Conservation (phyloP, 2,329 filamentous ascomycete species). For the Epichloe coenophiala region DNA sequence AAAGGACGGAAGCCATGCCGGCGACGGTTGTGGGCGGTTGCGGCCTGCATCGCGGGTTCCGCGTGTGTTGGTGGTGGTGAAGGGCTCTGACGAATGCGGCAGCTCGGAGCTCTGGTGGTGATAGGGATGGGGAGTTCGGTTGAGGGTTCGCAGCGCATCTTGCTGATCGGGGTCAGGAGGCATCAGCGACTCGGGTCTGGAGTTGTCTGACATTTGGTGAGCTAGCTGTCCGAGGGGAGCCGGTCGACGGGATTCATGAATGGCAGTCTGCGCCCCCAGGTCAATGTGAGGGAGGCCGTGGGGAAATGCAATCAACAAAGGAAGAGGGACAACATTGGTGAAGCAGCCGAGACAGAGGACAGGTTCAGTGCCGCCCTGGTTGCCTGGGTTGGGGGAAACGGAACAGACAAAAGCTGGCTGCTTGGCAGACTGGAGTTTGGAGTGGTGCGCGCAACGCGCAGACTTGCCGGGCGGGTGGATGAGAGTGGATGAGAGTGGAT, state of each 20-base stretch:
- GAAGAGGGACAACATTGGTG: neutral
- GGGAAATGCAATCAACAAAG: neutral
- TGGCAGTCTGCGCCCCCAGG: neutral
- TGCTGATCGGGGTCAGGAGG: slow-evolving; percentile 22
- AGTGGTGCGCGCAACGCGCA: neutral
- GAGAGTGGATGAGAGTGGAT: no score
- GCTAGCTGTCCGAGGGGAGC: slow-evolving; percentile 6
- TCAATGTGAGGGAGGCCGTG: neutral
- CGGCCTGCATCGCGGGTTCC: slow-evolving; percentile 6
- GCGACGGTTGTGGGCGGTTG: slow-evolving; percentile 12
- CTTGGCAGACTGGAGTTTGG: neutral
- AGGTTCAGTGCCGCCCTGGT: neutral
- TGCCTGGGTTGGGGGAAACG: neutral
- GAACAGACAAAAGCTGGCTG: neutral
- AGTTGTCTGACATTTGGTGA: slow-evolving; percentile 30
- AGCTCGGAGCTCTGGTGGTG: slow-evolving; percentile 45
- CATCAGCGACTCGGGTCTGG: slow-evolving; percentile 18
- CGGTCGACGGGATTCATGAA: slow-evolving; percentile 1
- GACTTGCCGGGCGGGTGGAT: no score
- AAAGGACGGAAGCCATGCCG: slow-evolving; percentile 17
- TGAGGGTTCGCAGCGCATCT: slow-evolving; percentile 32
- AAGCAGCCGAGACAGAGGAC: neutral
- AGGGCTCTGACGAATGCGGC: slow-evolving; percentile 33
- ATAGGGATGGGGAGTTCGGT: slow-evolving; percentile 56
- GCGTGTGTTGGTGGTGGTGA: slow-evolving; percentile 10